Conservation (phyloP, 1,139 yeast genomes). For the Taiozyma sp. region DNA sequence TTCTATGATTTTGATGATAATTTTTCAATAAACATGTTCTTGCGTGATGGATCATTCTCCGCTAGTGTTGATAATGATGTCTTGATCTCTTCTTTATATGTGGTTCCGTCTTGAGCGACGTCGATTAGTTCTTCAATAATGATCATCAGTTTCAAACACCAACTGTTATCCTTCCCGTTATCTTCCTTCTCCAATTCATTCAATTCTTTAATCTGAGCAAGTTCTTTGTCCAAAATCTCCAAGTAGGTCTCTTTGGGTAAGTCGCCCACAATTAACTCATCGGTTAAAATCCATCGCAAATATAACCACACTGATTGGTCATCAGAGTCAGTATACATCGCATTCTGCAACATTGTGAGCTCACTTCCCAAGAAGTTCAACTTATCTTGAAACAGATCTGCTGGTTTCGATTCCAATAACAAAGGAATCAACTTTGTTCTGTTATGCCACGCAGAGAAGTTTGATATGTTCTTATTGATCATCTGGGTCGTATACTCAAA, state of each 20-base stretch:
- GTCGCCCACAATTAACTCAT: constrained; percentile 38
- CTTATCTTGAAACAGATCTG: constrained; percentile 25
- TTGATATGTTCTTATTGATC: constrained; percentile 80
- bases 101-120: constrained; percentile 4
- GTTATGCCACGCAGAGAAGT: constrained; percentile 96
- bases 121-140: constrained; percentile 32
- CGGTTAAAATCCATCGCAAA: constrained; percentile 72
- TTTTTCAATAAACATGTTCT: constrained; percentile 47
- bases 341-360: constrained; percentile 66
- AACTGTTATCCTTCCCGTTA: constrained; percentile 49
- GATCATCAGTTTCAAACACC: constrained; percentile 61
- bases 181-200: constrained; percentile 60
- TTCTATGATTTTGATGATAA: not conserved
- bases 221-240: constrained; percentile 34
- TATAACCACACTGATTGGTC: constrained; percentile 94
- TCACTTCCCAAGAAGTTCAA: constrained; percentile 46
- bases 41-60: constrained; percentile 64
- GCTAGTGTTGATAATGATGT: constrained; percentile 38
- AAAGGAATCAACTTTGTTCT: constrained; percentile 64
- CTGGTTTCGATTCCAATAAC: constrained; percentile 33
- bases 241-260: constrained; percentile 25
- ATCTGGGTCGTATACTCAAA: constrained; percentile 72
- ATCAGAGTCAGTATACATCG: constrained; percentile 88
- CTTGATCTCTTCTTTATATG: constrained; percentile 21
- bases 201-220: constrained; percentile 41